Base-by-base conservation (phyloP, 805 yeast species). In the Isabelozyma heimii region DNA sequence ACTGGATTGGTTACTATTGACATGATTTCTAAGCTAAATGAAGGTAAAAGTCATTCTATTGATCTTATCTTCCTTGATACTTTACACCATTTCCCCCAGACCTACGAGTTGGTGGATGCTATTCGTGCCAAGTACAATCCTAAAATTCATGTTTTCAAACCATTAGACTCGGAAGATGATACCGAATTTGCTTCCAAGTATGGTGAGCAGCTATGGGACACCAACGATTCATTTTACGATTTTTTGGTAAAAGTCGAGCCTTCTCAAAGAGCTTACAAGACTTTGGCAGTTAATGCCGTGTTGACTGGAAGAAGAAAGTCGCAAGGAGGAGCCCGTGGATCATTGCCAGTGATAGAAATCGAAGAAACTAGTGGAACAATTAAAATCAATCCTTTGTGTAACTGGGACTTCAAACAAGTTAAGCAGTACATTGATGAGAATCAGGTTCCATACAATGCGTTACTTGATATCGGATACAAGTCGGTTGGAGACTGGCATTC, bases 401-500 rank as follows among this genome's bases (percentile, higher is more conserved):
- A 82, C 59, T 90, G 97, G 97, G 77, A 80, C 15, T 92, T 92
- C 66, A 61, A 72, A 10, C 83, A 85, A 55, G 96, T 91, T 17
- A 77, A 83, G 52, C 54, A 61, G 2, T 92, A 92, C 66, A 79
- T 91, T 51, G 83, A 84, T 50, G 76, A 73, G 37, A 71, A 90
- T 63, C 57, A 80, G 10, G 97, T 91, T 12, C 97, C 97, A 3
- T 89, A 87, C 69, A 92, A 92, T 62, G 90, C 81, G 52, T 74
- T 92, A 33, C 71, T 92, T 37, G 92, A 91, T 66, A 71, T 83
- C 48, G 97, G 97, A 0, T 92, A 91, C 68, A 85, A 90, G 60
- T 89, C 97, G 0, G 81, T 92, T 13, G 98, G 98, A 1, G 98
- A 92, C 66, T 92, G 91, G 81, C 98, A 92, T 66, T 89, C 96